Conservation (phyloP, 805 yeast species). For the Suhomyces xylopsoci region DNA sequence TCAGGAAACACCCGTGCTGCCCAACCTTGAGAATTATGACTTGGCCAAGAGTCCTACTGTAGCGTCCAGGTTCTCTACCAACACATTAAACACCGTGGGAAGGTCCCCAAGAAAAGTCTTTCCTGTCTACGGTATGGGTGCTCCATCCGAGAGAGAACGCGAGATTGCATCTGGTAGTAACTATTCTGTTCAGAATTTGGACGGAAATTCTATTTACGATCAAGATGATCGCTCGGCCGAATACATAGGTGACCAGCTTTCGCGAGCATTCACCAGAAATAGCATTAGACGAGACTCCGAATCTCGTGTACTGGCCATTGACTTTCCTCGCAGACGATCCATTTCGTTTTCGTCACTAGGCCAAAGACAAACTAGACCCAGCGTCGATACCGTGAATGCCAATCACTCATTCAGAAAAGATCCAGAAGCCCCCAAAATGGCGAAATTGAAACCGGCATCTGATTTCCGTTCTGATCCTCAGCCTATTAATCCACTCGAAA, state of each 20-base stretch:
- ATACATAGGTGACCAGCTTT: conserved; percentile 19
- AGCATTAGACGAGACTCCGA: conserved; percentile 8
- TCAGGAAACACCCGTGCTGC: neutral
- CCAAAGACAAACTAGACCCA: neutral
- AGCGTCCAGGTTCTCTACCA: neutral
- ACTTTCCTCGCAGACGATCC: conserved; percentile 5
- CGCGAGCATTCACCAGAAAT: conserved; percentile 13
- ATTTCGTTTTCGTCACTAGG: conserved; percentile 9
- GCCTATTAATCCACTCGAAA: neutral
- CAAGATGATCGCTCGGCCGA: conserved; percentile 16
- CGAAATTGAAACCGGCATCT: neutral
- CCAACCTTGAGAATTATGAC: neutral
- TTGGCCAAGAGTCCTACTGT: conserved; percentile 11
- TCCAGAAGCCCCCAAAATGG: neutral
- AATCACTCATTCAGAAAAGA: conserved; percentile 3
- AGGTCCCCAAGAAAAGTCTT: conserved; percentile 73
- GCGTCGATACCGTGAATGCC: conserved; percentile 4
- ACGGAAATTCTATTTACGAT: conserved; percentile 2
- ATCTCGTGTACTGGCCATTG: conserved; percentile 1
- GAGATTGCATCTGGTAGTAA: conserved; percentile 47
- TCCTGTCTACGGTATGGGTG: conserved; percentile 79
- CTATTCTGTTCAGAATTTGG: conserved; percentile 3
- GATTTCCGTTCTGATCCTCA: neutral
- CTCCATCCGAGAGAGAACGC: conserved; percentile 53
- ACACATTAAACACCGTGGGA: neutral